Base-by-base conservation (phyloP, 2,329 filamentous ascomycete species). In the Xylaria sp. region DNA sequence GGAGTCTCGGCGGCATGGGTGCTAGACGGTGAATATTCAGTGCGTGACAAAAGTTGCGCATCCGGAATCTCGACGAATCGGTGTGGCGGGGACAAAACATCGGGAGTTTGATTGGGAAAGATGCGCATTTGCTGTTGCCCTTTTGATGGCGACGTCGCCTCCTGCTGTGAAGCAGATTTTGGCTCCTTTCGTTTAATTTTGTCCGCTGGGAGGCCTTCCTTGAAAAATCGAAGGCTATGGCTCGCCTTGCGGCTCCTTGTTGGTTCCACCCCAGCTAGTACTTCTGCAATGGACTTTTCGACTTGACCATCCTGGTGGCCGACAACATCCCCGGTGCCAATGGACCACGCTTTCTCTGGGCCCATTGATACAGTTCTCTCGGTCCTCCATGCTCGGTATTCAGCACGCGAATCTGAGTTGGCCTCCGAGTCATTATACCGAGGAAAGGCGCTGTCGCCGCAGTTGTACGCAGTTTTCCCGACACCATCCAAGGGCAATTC, bases 211-310 rank as follows among this genome's bases (percentile, higher is more conserved):
- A 90, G 79, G 39, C 87, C 89, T 77, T 91, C 88, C 69, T 88
- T 89, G 81, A 91, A 91, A 73, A 91, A 89, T 1, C 89, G 84
- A 66, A 91, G 80, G 71, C 87, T 90, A 77, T 91, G 89, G 73
- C 88, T 91, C 45, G 89, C 86, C 78, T 91, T 91, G 72, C 89
- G 86, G 74, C 89, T 92, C 61, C 89, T 86, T 53, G 86, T 89
- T 48, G 83, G 87, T 73, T 90, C 88, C n/a, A 86, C 81, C 2
- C 88, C 87, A 20, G 86, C 84, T 75, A 90, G 82, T 32, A 86
- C 86, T 70, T 90, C 87, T 6, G 86, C 83, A 59, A 90, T 86
- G n/a, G 87, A 89, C 76, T 89, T 87, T 72, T 90, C 88, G 7
- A 90, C 88, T 71, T 88, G 82, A 0, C 88, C 88, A 69, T 87